phyloP scores from a whole-genome alignment of 1,284 basidiomycete species.

The Meira nashicola region DNA sequence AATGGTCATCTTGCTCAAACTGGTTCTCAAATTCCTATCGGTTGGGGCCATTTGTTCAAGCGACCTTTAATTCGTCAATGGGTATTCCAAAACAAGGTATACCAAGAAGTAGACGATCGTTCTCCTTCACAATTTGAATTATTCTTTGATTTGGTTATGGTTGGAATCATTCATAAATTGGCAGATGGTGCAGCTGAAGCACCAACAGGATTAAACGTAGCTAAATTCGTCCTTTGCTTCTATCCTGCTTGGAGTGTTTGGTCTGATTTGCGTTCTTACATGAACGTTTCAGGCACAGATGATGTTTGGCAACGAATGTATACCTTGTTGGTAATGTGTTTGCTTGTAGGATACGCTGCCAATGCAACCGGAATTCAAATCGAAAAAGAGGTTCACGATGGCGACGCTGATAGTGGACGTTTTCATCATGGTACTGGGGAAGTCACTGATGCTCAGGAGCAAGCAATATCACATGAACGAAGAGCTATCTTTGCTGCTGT shows the following conservation, averaged over 20 bases:
- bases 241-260: conserved; percentile 46
- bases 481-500: neutral
- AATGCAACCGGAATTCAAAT: conserved; percentile 41
- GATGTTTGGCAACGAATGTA: conserved; percentile 46
- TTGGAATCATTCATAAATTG: conserved; percentile 38
- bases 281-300: conserved; percentile 50
- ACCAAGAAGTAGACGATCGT: conserved; percentile 45
- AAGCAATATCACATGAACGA: neutral
- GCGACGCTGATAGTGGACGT: no score
- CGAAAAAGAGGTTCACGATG: no score
- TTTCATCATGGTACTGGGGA: neutral
- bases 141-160: conserved; percentile 51
- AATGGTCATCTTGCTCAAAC: neutral
- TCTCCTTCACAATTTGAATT: conserved; percentile 48
- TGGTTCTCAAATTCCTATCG: conserved; percentile 34
- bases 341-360: conserved; percentile 48
- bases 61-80: conserved; percentile 51
- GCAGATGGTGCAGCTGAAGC: conserved; percentile 37
- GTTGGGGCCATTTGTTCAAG: conserved; percentile 41
- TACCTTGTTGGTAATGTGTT: conserved; percentile 46
- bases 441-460: conserved; percentile 4
- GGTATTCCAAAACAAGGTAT: conserved; percentile 45
- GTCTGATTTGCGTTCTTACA: conserved; percentile 37
- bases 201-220: conserved; percentile 34
- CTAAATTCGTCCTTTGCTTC: conserved; percentile 50